phyloP scores from a whole-genome alignment of 805 yeast genomes.

The Clavispora santaluciae region DNA sequence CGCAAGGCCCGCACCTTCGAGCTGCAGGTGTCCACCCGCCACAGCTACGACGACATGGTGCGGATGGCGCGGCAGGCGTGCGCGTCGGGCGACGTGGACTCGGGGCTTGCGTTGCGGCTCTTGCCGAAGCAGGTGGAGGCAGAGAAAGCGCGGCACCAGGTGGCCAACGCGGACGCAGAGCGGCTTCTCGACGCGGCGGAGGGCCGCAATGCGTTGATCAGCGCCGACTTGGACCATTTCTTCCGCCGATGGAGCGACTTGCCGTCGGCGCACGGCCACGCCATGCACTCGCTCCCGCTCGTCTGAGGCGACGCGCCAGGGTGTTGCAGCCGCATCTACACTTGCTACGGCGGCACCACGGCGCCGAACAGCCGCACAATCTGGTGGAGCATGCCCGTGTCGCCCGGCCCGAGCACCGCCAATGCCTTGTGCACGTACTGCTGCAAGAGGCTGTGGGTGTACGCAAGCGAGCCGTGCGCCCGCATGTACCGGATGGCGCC shows the following conservation, averaged over 20 bases:
- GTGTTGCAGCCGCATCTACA: no score
- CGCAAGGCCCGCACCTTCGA: conserved; percentile 14
- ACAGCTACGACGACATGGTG: conserved; percentile 19
- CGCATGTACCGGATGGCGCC: conserved; percentile 21
- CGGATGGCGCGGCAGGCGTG: conserved; percentile 12
- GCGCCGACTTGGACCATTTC: conserved; percentile 22
- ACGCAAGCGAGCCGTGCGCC: conserved; percentile 22
- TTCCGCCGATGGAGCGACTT: conserved; percentile 15
- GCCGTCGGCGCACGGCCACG: not conserved
- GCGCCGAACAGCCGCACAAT: not conserved
- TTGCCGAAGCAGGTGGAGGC: conserved; percentile 22
- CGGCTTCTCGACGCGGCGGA: conserved; percentile 2
- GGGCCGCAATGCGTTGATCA: conserved; percentile 4
- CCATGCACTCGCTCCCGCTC: not conserved
- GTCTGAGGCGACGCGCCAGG: not conserved
- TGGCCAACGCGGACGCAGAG: conserved; percentile 7
- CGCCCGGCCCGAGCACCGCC: not conserved
- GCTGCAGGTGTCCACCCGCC: conserved; percentile 10
- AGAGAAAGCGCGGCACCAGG: conserved; percentile 18
- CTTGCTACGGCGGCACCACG: not conserved
- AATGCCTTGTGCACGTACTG: conserved; percentile 18
- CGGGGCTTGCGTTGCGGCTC: conserved; percentile 19
- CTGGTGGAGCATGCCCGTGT: not conserved
- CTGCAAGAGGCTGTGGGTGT: conserved; percentile 19
- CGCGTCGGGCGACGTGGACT: conserved; percentile 15